Evolutionary conservation across 2,329 filamentous ascomycete genomes (phyloP), one percentile per base, ranked within the genome.

Genomic region (Daldinia eschscholtzii): DNA sequence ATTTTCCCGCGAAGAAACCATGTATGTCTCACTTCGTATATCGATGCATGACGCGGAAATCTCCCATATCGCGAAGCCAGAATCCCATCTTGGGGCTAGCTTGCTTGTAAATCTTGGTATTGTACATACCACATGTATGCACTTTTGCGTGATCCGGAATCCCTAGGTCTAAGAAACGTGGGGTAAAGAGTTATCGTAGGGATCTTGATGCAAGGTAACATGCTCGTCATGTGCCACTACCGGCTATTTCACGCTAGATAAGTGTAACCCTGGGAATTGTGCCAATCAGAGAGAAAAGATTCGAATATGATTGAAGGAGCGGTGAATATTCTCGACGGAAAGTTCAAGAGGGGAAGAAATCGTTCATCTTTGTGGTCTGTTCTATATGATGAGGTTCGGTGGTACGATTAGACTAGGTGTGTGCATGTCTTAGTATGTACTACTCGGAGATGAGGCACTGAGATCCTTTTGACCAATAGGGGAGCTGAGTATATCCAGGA

Each of bases 231-330:
- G 70, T 69, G 69, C 53, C 28, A 37, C 56, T 46, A 26, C 37
- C 64, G 58, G 64, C 55, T 67, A 70, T 68, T 66, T 67, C 41
- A 68, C 28, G 61, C 44, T 46, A 70, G 63, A 65, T 68, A 55
- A 30, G 53, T 66, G 65, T 44, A 68, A 65, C 68, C 53, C 57
- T 57, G 53, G 53, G 20, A 50, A 50, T 42, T 42, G 55, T 61
- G 33, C 68, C 65, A 68, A 72, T 72, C 63, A 61, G 44, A 60
- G 42, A 28, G 37, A 33, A 18, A 15, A 53, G 44, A 44, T 37
- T 65, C 13, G 50, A 68, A 60, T 46, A 37, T 50, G 53, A 55
- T 66, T 35, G 44, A 74, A 72, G 62, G 65, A 73, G 73, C 72
- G 73, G 73, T 75, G 73, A 72, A 61, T 68, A 62, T 30, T 30